Conservation (phyloP, 1,284 basidiomycete genomes). For the Mycosarcoma mackinlayi region DNA sequence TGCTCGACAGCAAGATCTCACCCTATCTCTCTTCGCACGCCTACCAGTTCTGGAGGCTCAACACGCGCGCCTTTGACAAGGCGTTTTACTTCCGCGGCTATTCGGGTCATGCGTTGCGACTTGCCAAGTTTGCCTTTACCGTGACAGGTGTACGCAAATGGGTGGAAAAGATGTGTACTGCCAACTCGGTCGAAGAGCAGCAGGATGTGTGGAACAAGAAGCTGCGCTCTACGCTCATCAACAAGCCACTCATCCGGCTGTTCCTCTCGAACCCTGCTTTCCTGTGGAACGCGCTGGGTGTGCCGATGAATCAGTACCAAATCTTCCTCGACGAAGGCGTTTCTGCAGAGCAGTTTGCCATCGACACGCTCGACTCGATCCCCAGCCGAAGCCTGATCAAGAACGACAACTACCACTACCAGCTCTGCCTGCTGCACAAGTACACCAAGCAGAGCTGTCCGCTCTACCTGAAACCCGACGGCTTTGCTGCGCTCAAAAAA, state of each 20-base stretch:
- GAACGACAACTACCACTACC: conserved; percentile 68
- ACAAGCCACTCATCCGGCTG: conserved; percentile 74
- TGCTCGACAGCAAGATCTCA: conserved; percentile 77
- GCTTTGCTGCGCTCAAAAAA: conserved; percentile 75
- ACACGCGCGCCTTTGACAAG: conserved; percentile 75
- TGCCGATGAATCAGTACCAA: conserved; percentile 80
- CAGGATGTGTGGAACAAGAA: conserved; percentile 75
- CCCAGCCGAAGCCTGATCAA: conserved; percentile 57
- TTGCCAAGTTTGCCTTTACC: conserved; percentile 76
- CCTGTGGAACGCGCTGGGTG: conserved; percentile 85
- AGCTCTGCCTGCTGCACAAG: conserved; percentile 74
- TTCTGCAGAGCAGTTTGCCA: conserved; percentile 64
- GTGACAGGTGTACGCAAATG: conserved; percentile 75
- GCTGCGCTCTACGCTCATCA: conserved; percentile 77
- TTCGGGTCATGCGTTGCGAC: conserved; percentile 74
- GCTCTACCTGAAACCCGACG: conserved; percentile 77
- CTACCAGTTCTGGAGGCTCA: conserved; percentile 82
- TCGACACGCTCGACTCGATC: conserved; percentile 67
- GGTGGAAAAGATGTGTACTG: conserved; percentile 74
- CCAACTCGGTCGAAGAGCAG: conserved; percentile 75
- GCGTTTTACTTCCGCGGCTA: conserved; percentile 82
- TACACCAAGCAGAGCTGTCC: conserved; percentile 80
- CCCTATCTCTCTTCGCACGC: conserved; percentile 80
- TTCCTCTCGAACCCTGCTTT: conserved; percentile 74
- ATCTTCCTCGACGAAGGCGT: conserved; percentile 77